phyloP scores from a whole-genome alignment of 1,284 basidiomycete species.

The Pseudozyma hubeiensis region DNA sequence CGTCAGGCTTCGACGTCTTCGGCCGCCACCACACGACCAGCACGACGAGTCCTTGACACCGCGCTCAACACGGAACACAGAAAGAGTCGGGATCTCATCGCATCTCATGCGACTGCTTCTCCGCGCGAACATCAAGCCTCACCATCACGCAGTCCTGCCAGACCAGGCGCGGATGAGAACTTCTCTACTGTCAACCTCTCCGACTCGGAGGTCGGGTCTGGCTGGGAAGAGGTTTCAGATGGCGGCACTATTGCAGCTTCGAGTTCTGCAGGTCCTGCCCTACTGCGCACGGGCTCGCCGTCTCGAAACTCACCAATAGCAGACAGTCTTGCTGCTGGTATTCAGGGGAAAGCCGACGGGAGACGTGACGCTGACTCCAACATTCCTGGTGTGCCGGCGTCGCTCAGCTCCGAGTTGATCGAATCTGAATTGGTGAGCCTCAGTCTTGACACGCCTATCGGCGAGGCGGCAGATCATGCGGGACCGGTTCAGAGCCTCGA shows the following conservation, averaged over 20 bases:
- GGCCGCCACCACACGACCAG: conserved; percentile 30
- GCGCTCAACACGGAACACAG: background rate
- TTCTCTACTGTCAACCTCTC: conserved; percentile 42
- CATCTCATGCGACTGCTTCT: background rate
- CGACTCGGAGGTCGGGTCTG: conserved; percentile 44
- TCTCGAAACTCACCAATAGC: conserved; percentile 1
- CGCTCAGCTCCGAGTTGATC: conserved; percentile 8
- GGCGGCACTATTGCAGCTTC: conserved; percentile 44
- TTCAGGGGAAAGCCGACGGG: background rate
- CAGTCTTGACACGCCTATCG: conserved; percentile 16
- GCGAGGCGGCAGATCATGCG: background rate
- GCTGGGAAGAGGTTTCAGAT: conserved; percentile 54
- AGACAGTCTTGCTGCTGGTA: background rate
- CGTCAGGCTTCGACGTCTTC: conserved; percentile 42
- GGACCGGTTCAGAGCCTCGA: background rate
- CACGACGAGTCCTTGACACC: conserved; percentile 3
- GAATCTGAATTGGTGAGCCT: conserved; percentile 23
- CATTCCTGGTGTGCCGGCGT: background rate
- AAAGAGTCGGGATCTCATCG: conserved; percentile 15
- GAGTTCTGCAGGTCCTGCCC: conserved; percentile 2
- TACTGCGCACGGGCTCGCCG: conserved; percentile 18
- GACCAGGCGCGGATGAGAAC: conserved; percentile 32
- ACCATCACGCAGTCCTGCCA: conserved; percentile 14
- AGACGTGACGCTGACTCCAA: background rate
- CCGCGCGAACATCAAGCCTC: background rate